A percentile compares a stretch with the other conserved stretches of the same genome.
phyloP scores from a whole-genome alignment of 176 grass and related monocot species.

The Coix lacrymajobi region DNA sequence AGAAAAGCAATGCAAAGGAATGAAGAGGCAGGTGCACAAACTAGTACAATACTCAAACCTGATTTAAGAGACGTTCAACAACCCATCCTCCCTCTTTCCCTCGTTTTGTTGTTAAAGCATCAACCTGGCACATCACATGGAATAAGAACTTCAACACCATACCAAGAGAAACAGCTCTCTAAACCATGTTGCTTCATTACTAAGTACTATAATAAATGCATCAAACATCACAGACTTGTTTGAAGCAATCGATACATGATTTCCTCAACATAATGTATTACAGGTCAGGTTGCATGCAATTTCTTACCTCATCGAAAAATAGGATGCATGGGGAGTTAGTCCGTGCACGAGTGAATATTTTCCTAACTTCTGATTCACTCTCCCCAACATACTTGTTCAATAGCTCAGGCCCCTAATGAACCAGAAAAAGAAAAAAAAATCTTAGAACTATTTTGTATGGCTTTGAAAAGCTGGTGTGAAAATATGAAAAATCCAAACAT shows the following conservation, averaged over 20 bases:
- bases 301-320: constrained; percentile 89
- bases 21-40: not conserved
- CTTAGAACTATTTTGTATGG: not conserved
- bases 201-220: not conserved
- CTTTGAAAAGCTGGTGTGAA: not conserved
- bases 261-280: not conserved
- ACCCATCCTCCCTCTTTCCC: constrained; percentile 87
- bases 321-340: constrained; percentile 86
- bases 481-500: constrained; percentile 22
- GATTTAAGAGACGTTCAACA: constrained; percentile 72
- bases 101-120: constrained; percentile 89
- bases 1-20: not conserved
- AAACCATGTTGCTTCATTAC: not conserved
- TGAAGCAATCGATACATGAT: not conserved
- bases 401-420: constrained; percentile 78
- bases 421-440: constrained; percentile 5
- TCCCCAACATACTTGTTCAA: constrained; percentile 99
- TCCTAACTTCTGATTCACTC: constrained; percentile 90
- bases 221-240: not conserved
- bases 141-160: not conserved
- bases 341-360: constrained; percentile 83
- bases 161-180: not conserved
- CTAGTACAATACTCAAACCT: constrained; percentile 38
- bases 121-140: constrained; percentile 51
- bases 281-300: not conserved